Base-by-base conservation (phyloP, 1,284 basidiomycete species). In the Ustanciosporium gigantosporum region DNA sequence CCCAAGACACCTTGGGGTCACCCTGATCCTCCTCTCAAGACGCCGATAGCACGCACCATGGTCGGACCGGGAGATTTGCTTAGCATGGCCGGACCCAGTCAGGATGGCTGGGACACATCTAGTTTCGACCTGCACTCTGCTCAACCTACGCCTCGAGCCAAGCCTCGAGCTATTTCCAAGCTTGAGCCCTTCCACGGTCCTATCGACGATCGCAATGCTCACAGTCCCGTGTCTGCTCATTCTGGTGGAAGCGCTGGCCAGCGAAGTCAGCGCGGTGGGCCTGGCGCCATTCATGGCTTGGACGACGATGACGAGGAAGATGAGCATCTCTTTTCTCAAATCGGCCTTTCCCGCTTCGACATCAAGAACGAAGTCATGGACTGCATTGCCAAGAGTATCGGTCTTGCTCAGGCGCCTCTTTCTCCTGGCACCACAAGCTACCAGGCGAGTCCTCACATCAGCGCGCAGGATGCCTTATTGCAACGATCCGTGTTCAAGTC, bases 341-440 rank as follows among this genome's bases (percentile, higher is more conserved):
- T 51, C 24, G 51, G 55, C 14, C 70, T 77, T 3, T 84, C 85
- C 19, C 86, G 88, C 32, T 93, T 95, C 72, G 90, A 96, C 72
- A 83, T 98, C 27, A 86, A 90, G 34, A 90, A 91, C 62, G 91
- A 90, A 60, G 91, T 99, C 25, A 92, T 98, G 88, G 88, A 88
- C 4, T 95, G 91, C 79, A 95, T 99, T 52, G 92, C 93, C 1
- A 94, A 93, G 77, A 95, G 91, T 4, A 97, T 99, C 47, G 94
- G 94, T 3, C 83, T 99, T 11, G 82, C 90, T n/a, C 93, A 95
- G 65, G 87, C 90, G 6, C 38, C 48, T 3, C 48, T 56, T 3
- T 57, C 50, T 13, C 60, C 59, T 3, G 46, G 80, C 73, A 39
- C 79, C 66, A 21, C 47, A 5, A 40, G 76, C 77, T 72, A 76